Evolutionary conservation across 257 asterid species (phyloP).

Genomic region (Plantago elongata): DNA sequence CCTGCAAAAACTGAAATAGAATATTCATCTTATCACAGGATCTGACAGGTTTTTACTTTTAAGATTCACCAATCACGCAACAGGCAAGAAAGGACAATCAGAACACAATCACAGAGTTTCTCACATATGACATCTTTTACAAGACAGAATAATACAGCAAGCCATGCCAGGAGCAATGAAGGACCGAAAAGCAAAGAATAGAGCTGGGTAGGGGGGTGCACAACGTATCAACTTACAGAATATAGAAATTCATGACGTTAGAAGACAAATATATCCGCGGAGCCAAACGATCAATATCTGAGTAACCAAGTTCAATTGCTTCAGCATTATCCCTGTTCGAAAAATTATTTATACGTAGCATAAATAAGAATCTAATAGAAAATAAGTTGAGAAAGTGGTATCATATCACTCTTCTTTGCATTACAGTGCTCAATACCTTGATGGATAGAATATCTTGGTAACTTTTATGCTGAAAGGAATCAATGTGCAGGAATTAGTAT

Average conservation of each 20-base stretch:
- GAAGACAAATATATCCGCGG: slow-evolving; percentile 78
- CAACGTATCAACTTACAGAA: slow-evolving; percentile 47
- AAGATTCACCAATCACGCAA: slow-evolving; percentile 14
- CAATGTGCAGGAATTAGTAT: slow-evolving; percentile 25
- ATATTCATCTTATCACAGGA: neutral
- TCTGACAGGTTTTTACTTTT: neutral
- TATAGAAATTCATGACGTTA: slow-evolving; percentile 81
- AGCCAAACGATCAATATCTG: slow-evolving; percentile 73
- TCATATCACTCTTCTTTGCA: neutral
- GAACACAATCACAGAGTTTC: neutral
- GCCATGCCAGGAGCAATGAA: neutral
- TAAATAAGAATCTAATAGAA: slow-evolving; percentile 5
- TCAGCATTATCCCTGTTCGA: slow-evolving; percentile 64
- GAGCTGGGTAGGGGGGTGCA: neutral
- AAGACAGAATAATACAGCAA: neutral
- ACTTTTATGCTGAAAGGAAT: slow-evolving; percentile 43
- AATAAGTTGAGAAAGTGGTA: neutral
- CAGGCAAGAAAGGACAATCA: neutral
- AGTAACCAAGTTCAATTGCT: slow-evolving; percentile 55
- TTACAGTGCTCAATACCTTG: slow-evolving; percentile 46
- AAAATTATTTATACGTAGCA: slow-evolving; percentile 19
- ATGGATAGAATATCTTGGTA: slow-evolving; percentile 64
- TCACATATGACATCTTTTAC: neutral
- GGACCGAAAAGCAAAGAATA: neutral
- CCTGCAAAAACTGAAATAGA: neutral